Evolutionary conservation across 805 yeast genomes (phyloP).

Genomic region (Ogataea pignaliae): DNA sequence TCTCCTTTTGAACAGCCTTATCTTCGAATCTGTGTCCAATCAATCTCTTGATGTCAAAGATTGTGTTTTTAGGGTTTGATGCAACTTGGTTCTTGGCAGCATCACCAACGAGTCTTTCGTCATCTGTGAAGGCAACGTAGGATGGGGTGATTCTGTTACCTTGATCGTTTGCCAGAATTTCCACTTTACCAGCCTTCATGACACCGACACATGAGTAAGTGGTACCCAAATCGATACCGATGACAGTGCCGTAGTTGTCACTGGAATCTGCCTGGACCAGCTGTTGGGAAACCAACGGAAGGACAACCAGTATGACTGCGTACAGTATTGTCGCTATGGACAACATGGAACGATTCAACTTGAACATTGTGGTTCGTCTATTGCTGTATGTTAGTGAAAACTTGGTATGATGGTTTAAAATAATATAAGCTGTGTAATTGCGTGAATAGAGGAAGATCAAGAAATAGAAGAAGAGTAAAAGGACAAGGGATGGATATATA

Average conservation of each 20-base stretch:
- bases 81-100: constrained; percentile 99
- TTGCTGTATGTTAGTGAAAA: too few species aligned
- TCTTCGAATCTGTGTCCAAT: constrained; percentile 83
- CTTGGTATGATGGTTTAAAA: too few species aligned
- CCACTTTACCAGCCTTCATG: constrained; percentile 87
- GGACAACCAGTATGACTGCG: constrained; percentile 24
- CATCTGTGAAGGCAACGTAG: constrained; percentile 89
- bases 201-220: constrained; percentile 97
- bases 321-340: constrained; percentile 25
- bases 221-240: constrained; percentile 89
- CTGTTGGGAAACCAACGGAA: constrained; percentile 25
- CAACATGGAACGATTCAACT: constrained; percentile 21
- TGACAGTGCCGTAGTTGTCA: constrained; percentile 44
- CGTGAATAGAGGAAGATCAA: too few species aligned
- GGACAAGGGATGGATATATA: too few species aligned
- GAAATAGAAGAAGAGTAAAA: too few species aligned
- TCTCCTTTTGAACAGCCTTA: constrained; percentile 70
- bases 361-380: constrained; percentile 16
- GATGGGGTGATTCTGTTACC: constrained; percentile 99
- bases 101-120: constrained; percentile 92
- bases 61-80: constrained; percentile 90
- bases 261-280: constrained; percentile 24
- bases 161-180: constrained; percentile 95
- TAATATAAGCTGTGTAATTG: too few species aligned
- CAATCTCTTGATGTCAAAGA: constrained; percentile 93